Conservation (phyloP, 176 grass and related monocot species). For the Puccinellia tenuiflora region DNA sequence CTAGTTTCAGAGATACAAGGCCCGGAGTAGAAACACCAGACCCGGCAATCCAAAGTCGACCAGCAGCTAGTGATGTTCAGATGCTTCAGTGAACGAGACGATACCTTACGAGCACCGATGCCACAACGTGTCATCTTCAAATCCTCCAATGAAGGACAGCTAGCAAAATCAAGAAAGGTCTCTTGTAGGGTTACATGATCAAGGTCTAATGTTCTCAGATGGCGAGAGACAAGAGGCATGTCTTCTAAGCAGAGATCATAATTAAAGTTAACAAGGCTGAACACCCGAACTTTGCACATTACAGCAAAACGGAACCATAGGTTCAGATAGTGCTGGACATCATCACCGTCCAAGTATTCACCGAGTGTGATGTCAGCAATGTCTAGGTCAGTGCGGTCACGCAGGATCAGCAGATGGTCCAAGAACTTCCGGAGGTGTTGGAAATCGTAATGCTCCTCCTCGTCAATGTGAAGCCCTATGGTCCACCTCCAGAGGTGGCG, state of each 20-base stretch:
- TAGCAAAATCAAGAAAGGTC: not conserved
- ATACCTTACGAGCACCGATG: not conserved
- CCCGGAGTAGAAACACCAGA: not conserved
- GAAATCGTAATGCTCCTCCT: not conserved
- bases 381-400: not conserved
- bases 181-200: rapidly evolving
- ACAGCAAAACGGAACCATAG: not conserved
- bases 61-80: not conserved
- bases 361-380: not conserved
- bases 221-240: not conserved
- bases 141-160: not conserved
- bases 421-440: not conserved
- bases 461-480: not conserved
- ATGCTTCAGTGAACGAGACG: not conserved
- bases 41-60: not conserved
- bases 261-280: no score
- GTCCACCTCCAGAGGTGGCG: not conserved
- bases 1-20: not conserved
- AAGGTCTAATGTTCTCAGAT: not conserved
- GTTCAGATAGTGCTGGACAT: not conserved
- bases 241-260: no score
- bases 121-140: not conserved
- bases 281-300: not conserved
- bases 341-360: rapidly evolving
- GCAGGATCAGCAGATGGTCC: not conserved